Base-by-base conservation (phyloP, 2,329 filamentous ascomycete species). In the Aspergillus neoniger region DNA sequence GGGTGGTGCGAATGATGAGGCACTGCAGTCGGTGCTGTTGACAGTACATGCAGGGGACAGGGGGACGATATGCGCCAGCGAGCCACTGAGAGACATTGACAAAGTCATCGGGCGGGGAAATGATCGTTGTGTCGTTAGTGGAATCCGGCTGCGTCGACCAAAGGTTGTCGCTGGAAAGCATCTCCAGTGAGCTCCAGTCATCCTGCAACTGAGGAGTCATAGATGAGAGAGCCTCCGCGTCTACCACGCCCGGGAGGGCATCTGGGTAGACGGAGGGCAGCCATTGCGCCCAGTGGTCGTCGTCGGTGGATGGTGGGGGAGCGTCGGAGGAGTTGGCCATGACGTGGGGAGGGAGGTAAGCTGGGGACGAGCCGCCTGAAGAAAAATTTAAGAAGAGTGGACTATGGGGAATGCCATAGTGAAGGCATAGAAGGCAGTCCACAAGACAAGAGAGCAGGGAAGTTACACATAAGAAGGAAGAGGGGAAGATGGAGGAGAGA, bases 1-100 rank as follows among this genome's bases (percentile, higher is more conserved):
- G 43, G 0, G 79, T 79, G 0, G 80, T 82, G 32, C 81, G 77
- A 9, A 83, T 69, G 21, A 82, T 80, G 10, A 83, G 70, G 57
- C 82, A 83, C 57, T 83, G 80, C 8, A 83, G 69, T 2, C 80
- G 77, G 43, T 78, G 73, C 3, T 72, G 74, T 49, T 73, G 74
- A 64, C 82, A 84, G 63, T 83, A 74, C 32, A 65, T 68, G 65
- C 82, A 83, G 2, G 81, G 79, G 5, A 60, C 67, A 0, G 77
- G 70, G 0, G 81, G 80, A 9, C 76, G 70, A 60, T 75, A 77
- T 0, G 78, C 79, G 10, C 80, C 80, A 56, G 80, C 71, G 15
- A 74, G 63, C 71, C 72, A 75, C 38, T 72, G 67, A 1, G 69
- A 65, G 43, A 74, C 64, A 75, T 75, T 52, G 19, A 61, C 62